These are phyloP conservation scores for Haberlea rhodopensis DNA, from an alignment of 257 asterid species.

Conservation along the genomic window DNA sequence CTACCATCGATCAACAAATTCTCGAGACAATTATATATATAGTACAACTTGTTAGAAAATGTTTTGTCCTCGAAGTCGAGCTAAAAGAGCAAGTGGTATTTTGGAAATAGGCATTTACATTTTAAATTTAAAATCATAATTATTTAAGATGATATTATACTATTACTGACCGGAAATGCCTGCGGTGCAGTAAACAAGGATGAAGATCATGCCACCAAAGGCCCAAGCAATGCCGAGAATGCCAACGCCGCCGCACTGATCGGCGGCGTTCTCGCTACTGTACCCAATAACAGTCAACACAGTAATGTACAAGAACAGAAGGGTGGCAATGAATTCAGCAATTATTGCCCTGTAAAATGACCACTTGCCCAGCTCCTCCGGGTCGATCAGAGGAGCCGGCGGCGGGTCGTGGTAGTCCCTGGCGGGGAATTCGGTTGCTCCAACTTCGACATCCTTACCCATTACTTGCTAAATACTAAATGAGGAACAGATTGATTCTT, in stretches of 20 bases:
- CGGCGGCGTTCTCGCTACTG: slow-evolving; percentile 33
- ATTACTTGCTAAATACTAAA: slow-evolving; percentile 12
- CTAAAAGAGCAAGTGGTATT: too few relatives aligned
- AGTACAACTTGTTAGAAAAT: too few relatives aligned
- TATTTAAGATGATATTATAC: background rate
- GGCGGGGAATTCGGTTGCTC: slow-evolving; percentile 22
- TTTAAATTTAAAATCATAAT: too few relatives aligned
- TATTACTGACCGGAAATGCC: slow-evolving; percentile 43
- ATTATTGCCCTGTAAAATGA: slow-evolving; percentile 35
- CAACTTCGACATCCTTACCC: slow-evolving; percentile 33
- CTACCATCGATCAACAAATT: too few relatives aligned
- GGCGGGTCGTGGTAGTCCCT: slow-evolving; percentile 41
- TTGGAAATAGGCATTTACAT: too few relatives aligned
- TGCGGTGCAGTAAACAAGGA: slow-evolving; percentile 42
- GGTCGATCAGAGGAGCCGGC: slow-evolving; percentile 33
- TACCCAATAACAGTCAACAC: slow-evolving; percentile 37
- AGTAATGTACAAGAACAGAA: slow-evolving; percentile 32
- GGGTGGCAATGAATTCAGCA: slow-evolving; percentile 34
- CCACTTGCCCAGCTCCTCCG: slow-evolving; percentile 35
- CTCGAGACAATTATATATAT: too few relatives aligned
- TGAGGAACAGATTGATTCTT: background rate
- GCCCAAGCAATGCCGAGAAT: slow-evolving; percentile 43
- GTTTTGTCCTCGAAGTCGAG: too few relatives aligned
- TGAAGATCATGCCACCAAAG: slow-evolving; percentile 40
- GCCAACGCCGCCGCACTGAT: slow-evolving; percentile 38